These are phyloP conservation scores for Centella asiatica DNA, from an alignment of 129 eudicot species.

Conservation along the genomic window DNA sequence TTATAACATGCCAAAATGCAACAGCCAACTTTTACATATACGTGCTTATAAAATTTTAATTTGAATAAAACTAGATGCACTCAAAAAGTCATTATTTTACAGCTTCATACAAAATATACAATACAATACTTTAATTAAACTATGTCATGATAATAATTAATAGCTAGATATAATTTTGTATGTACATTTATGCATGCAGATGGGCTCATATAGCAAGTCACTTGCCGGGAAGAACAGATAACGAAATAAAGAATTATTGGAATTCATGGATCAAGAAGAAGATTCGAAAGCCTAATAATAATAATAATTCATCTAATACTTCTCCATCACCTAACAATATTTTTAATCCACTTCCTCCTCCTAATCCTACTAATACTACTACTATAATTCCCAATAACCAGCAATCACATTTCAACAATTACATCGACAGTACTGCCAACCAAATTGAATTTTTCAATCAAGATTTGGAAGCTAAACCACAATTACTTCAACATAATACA, in stretches of 20 bases:
- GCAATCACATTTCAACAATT: constrained; percentile 23
- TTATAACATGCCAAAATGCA: no score
- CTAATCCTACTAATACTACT: not conserved
- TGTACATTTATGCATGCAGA: constrained; percentile 18
- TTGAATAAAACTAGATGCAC: no score
- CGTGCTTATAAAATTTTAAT: no score
- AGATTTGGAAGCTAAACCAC: constrained; percentile 34
- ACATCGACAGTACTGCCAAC: constrained; percentile 28
- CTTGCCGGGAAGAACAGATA: constrained; percentile 85
- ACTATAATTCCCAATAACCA: constrained; percentile 12
- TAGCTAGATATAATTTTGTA: not conserved
- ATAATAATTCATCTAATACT: constrained; percentile 19
- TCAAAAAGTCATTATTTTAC: no score
- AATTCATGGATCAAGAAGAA: constrained; percentile 95
- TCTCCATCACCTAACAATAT: constrained; percentile 16
- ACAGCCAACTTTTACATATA: no score
- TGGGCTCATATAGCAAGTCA: constrained; percentile 98
- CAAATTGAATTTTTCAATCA: constrained; percentile 40
- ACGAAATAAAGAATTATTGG: constrained; percentile 89
- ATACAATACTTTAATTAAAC: not conserved
- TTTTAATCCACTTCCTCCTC: not conserved
- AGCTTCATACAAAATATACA: no score
- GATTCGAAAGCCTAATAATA: constrained; percentile 58
- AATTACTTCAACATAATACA: constrained; percentile 19
- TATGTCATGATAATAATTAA: not conserved